Percentiles rank a stretch among this genome's conserved stretches.
These are phyloP conservation scores for Schizochytrium sp. DNA, from an alignment of 108 stramenopile species.

Conservation along the genomic window DNA sequence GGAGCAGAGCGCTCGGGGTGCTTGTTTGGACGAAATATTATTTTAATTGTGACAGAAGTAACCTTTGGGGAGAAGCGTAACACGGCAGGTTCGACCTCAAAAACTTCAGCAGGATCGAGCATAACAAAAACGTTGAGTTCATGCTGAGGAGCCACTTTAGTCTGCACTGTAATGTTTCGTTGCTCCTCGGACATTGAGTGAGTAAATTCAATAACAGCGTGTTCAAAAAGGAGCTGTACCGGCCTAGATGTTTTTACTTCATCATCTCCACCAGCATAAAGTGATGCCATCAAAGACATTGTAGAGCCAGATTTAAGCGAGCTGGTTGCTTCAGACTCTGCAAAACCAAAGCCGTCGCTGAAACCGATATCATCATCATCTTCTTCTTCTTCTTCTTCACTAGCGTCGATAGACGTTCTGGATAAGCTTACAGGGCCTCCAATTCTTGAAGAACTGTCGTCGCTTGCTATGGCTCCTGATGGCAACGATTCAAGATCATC, in stretches of 20 bases:
- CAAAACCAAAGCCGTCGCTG: neutral
- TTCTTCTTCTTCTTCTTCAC: too few relatives aligned
- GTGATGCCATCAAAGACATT: neutral
- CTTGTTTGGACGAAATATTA: neutral
- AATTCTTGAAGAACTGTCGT: too few relatives aligned
- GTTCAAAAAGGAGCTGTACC: neutral
- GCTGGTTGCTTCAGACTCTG: neutral
- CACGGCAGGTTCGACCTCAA: constrained; percentile 36
- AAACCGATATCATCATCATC: neutral
- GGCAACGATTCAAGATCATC: too few relatives aligned
- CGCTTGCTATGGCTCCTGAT: too few relatives aligned
- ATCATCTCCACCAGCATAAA: neutral
- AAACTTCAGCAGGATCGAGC: constrained; percentile 36
- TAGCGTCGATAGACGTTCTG: too few relatives aligned
- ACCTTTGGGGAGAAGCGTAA: neutral
- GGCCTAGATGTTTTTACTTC: neutral
- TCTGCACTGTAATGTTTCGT: neutral
- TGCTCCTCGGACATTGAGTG: constrained; percentile 5
- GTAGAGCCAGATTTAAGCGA: neutral
- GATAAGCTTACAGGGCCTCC: too few relatives aligned
- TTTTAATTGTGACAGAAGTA: neutral
- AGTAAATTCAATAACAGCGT: neutral
- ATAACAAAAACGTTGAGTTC: constrained; percentile 36
- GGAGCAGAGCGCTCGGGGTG: neutral
- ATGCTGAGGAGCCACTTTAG: neutral